Evolutionary conservation across 352 stramenopile genomes (phyloP).

Genomic region (Saprolegnia diclina): DNA sequence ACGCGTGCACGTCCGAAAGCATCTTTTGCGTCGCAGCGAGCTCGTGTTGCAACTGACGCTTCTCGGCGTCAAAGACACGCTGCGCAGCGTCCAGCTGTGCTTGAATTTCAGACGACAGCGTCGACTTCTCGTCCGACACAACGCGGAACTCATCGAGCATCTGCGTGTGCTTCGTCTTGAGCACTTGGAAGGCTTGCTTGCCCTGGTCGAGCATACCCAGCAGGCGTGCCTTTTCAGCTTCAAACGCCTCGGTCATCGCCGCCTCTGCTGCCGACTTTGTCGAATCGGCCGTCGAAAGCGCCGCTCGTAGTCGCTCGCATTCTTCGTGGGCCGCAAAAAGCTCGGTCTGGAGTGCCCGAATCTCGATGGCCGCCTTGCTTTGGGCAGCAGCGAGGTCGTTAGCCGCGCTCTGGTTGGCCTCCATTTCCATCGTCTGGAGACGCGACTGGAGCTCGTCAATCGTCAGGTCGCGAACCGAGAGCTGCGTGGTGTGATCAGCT

Average conservation of each 20-base stretch:
- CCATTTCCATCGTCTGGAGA: neutral
- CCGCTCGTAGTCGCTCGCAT: neutral
- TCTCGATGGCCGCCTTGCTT: neutral
- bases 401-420: neutral
- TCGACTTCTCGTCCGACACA: neutral
- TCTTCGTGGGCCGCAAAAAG: neutral
- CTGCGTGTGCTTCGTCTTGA: conserved; percentile 4
- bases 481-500: too few relatives aligned
- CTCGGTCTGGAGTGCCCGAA: neutral
- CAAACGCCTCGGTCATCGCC: neutral
- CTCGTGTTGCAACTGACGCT: neutral
- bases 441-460: too few relatives aligned
- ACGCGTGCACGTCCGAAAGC: conserved; percentile 17
- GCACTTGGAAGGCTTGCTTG: neutral
- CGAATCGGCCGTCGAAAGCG: too few relatives aligned
- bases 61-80: neutral
- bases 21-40: conserved; percentile 10
- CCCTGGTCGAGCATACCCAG: neutral
- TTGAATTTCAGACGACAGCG: neutral
- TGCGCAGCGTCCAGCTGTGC: neutral
- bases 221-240: neutral
- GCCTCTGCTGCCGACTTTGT: neutral
- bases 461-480: too few relatives aligned
- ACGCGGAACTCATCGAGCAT: neutral
- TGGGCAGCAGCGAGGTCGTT: neutral